Evolutionary conservation across 805 yeast species (phyloP).

Genomic region (Starmerella sp.): DNA sequence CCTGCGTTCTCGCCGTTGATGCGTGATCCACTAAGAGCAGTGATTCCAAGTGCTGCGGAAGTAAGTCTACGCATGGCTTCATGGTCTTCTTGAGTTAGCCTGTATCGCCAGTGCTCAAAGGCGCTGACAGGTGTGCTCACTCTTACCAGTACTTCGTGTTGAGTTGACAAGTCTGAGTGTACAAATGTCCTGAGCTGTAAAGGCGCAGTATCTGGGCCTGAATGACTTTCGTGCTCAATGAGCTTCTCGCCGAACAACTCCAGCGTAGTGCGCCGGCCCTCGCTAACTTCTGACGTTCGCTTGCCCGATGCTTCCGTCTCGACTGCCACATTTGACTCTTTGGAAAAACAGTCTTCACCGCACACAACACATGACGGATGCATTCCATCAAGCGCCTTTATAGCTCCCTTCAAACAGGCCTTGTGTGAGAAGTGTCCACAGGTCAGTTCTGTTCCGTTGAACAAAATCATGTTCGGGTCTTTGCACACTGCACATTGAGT

Average conservation of each 20-base stretch:
- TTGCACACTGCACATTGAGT: conserved; percentile 3
- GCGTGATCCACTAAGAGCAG: not conserved
- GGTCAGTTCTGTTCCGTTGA: conserved; percentile 3
- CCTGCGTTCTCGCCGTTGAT: not conserved
- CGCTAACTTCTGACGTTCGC: not conserved
- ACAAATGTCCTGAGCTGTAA: not conserved
- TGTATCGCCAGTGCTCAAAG: not conserved
- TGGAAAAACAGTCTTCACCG: conserved; percentile 7
- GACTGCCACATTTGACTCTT: not conserved
- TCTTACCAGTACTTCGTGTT: conserved; percentile 2
- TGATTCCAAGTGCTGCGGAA: not conserved
- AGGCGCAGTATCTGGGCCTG: not conserved
- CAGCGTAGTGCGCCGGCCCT: not conserved
- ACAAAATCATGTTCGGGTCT: conserved; percentile 1
- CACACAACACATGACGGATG: conserved; percentile 4
- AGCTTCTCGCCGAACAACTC: not conserved
- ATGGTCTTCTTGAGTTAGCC: not conserved
- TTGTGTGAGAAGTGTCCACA: conserved; percentile 15
- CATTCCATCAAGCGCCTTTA: not conserved
- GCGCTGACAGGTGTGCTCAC: not conserved
- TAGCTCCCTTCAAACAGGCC: conserved; percentile 1
- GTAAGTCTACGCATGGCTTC: not conserved
- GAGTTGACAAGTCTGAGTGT: not conserved
- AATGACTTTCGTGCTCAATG: not conserved
- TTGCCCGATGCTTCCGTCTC: not conserved